Evolutionary conservation across 2,329 filamentous ascomycete species (phyloP).

Genomic region (Hypocrella siamensis): DNA sequence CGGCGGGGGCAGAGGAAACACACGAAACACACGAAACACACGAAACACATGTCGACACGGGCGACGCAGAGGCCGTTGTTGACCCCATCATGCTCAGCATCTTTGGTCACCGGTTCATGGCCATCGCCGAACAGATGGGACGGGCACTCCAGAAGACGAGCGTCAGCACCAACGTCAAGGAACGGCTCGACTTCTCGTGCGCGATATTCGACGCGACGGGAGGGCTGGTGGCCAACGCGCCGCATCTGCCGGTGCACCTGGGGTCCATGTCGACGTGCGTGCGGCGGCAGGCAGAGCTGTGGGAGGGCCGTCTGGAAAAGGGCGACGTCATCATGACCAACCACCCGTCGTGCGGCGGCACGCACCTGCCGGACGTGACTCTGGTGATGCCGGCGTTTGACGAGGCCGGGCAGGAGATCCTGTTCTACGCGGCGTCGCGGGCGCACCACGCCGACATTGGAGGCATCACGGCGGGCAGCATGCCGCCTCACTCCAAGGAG

Average conservation of each 20-base stretch:
- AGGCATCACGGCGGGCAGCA: conserved; percentile 64
- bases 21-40: neutral
- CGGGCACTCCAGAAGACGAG: conserved; percentile 65
- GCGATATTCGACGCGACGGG: conserved; percentile 64
- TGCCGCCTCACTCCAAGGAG: conserved; percentile 59
- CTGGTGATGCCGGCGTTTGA: conserved; percentile 68
- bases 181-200: conserved; percentile 69
- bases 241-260: conserved; percentile 66
- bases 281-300: conserved; percentile 61
- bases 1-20: neutral
- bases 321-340: conserved; percentile 76
- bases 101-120: conserved; percentile 74
- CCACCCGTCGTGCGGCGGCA: conserved; percentile 70
- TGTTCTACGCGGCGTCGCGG: conserved; percentile 69
- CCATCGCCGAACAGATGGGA: conserved; percentile 75
- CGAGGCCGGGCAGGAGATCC: conserved; percentile 45
- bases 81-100: conserved; percentile 69
- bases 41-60: conserved; percentile 8
- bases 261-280: conserved; percentile 76
- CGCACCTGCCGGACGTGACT: conserved; percentile 70
- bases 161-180: conserved; percentile 70
- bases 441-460: conserved; percentile 80
- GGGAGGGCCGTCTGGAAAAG: conserved; percentile 59
- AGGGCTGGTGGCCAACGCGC: conserved; percentile 63
- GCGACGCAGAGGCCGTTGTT: conserved; percentile 21